phyloP scores from a whole-genome alignment of 306 rosid species.

The Sindora glabra region DNA sequence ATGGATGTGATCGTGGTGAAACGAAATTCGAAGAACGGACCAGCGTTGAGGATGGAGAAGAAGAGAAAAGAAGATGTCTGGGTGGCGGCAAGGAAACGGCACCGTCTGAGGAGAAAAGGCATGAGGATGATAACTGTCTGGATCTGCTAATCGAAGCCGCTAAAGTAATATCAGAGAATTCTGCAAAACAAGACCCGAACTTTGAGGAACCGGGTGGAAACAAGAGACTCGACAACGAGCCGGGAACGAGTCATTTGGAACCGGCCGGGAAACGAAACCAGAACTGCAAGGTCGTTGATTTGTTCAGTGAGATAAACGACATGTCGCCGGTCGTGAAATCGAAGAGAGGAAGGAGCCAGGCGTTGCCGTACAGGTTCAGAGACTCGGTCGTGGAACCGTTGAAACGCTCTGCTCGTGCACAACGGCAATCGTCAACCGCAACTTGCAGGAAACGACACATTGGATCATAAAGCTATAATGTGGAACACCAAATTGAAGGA shows the following conservation, averaged over 20 bases:
- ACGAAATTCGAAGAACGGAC: neutral
- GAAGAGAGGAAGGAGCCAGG: conserved; percentile 40
- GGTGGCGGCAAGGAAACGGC: neutral
- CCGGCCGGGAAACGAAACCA: neutral
- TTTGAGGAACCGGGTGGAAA: conserved; percentile 1
- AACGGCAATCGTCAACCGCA: conserved; percentile 11
- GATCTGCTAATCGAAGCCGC: conserved; percentile 47
- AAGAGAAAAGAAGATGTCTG: neutral
- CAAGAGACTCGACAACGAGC: neutral
- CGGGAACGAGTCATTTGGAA: neutral
- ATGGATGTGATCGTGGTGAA: conserved; percentile 1
- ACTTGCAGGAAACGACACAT: conserved; percentile 11
- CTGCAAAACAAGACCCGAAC: conserved; percentile 20
- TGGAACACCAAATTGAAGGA: conserved; percentile 6
- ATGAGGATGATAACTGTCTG: conserved; percentile 10
- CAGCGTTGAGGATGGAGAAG: neutral
- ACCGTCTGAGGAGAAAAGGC: conserved; percentile 1
- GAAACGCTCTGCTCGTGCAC: conserved; percentile 22
- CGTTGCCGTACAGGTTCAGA: conserved; percentile 32
- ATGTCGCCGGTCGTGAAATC: conserved; percentile 41
- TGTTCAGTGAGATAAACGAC: conserved; percentile 11
- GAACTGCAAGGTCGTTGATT: conserved; percentile 23
- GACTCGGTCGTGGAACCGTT: conserved; percentile 46
- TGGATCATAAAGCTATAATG: neutral
- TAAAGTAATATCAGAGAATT: neutral